Base-by-base conservation (phyloP, 176 grass and related monocot species). In the Eleusine coracana region DNA sequence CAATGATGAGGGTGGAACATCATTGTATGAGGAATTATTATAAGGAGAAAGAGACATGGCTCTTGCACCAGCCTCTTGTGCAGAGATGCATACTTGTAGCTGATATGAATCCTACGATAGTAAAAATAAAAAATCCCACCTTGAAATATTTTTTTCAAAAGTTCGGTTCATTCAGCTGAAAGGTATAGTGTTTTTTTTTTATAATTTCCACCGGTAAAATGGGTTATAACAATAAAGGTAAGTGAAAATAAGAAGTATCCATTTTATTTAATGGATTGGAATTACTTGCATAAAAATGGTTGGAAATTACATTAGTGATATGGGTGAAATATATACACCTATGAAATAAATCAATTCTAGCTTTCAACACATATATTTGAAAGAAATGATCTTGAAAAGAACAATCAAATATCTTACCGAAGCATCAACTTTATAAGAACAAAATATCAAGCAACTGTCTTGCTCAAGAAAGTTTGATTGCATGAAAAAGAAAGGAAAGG, bases 1-100 rank as follows among this genome's bases (percentile, higher is more conserved):
- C 86, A 96, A 90, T 65, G 91, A 96, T 60, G 96, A 96, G 72
- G 96, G 74, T 45, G 91, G 89, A 77, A 93, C 86, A 89, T 92
- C 84, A 83, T 85, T 85, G 82, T 96, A 98, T 28, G 82, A 96
- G 74, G 93, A 98, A 80, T 70, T 80, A 87, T 87, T 88, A 82
- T 99, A 99, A 67, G 91, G 93, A 80, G 93, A 93, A 61, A 81
- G 59, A 16, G 83, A 93, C 73, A 86, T 84, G 31, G 88, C 87
- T 75, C 51, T 92, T 81, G 96, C 93, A 71, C 93, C 93, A 83
- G 70, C 91, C 84, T 93, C 91, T 89, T 95, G 91, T 63, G 89
- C 91, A 51, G 73, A 90, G 84, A 99, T 89, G 74, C 74, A 87
- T 71, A 99, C 87, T 94, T 95, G 93, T 59, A 96, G 58, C 73